Evolutionary conservation across 179 eudicot genomes (phyloP), one percentile per base, ranked within the genome.

Genomic region (Amaranthus tricolor): DNA sequence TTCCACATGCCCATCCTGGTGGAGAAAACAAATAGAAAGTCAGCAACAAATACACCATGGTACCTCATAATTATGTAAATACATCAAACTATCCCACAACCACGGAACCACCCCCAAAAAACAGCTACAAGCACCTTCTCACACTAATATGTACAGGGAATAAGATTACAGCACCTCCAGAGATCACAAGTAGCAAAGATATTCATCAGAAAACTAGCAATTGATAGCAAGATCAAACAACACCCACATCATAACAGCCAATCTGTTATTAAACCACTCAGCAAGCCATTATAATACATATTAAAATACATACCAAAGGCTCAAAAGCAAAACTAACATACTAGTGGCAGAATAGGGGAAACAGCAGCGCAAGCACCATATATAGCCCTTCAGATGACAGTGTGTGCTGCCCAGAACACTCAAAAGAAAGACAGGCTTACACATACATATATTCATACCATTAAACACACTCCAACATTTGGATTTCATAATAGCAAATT

Each of bases 1-100:
- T 83, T 76, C 90, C 77, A 74, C 72, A 77, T 67, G 77, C 77
- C 75, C 86, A 84, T 84, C 90, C 97, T 95, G 85, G 51, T 77
- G 81, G 68, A 73, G 57, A 48, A 72, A 74, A 62, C 61, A 48
- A 13, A 77, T 68, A 51, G 21, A 20, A 62, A 31, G 68, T 71
- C 66, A 74, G 64, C 53, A 50, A 13, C 17, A 82, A 48, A 73
- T 50, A 9, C 20, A 19, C 64, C 20, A 58, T 64, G 49, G 12
- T 59, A 13, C 73, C 9, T 57, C 54, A 51, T 21, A 52, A 10
- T 58, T 21, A 7, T n/a, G 11, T 17, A 55, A 54, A 14, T 49
- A 48, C 19, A 55, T 55, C 73, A 40, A 70, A 48, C 61, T 31
- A 31, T 31, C 40, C 40, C 40, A 31, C 40, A 31, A 31, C 40